Conservation (phyloP, 192 early-diverging fungal genomes). For the Umbelopsis vinacea region DNA sequence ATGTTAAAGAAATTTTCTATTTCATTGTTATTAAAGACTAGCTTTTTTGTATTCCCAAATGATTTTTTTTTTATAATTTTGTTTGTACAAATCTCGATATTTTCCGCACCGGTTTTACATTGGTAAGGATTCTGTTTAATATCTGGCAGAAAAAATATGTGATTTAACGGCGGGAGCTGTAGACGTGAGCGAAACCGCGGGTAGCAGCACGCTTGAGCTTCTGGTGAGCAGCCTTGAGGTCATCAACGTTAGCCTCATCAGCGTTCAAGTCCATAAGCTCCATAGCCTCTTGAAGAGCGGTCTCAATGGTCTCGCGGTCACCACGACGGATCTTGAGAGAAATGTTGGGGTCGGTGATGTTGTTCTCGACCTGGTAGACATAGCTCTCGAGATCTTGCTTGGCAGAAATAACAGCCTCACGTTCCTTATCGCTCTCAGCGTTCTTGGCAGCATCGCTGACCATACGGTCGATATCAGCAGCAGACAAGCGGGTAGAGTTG, state of each 20-base stretch:
- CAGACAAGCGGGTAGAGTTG: conserved; percentile 95
- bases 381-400: conserved; percentile 93
- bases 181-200: conserved; percentile 65
- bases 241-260: conserved; percentile 62
- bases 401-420: conserved; percentile 83
- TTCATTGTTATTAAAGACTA: conserved; percentile 42
- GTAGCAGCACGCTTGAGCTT: conserved; percentile 73
- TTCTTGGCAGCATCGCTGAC: conserved; percentile 92
- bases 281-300: conserved; percentile 77
- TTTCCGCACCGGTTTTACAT: conserved; percentile 29
- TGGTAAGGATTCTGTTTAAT: conserved; percentile 47
- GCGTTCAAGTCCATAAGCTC: conserved; percentile 69
- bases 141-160: conserved; percentile 36
- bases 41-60: conserved; percentile 64
- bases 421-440: conserved; percentile 93
- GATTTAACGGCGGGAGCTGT: conserved; percentile 39
- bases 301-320: conserved; percentile 74
- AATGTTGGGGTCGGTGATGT: conserved; percentile 67
- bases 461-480: conserved; percentile 98
- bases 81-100: conserved; percentile 43
- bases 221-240: conserved; percentile 66
- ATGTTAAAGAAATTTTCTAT: background rate
- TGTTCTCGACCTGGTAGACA: conserved; percentile 72
- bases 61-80: conserved; percentile 51
- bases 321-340: conserved; percentile 71